Base-by-base conservation (phyloP, 495 filamentous ascomycete genomes). In the Talaromyces liani region DNA sequence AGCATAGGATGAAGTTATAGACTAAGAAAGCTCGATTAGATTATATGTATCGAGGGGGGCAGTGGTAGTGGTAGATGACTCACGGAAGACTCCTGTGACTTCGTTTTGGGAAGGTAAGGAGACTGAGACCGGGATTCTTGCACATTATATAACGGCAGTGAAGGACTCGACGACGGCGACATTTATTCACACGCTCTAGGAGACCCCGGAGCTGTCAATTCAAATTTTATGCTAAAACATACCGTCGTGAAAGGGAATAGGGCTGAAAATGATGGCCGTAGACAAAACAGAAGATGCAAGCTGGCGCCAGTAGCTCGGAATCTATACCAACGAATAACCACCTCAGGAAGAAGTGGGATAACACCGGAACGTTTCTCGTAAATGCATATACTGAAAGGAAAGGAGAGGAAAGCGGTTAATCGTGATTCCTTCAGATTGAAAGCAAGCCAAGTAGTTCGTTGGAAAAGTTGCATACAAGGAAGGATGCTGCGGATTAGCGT, bases 1-100 rank as follows among this genome's bases (percentile, higher is more conserved):
- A 51, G 87, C 83, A 66, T 84, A 87, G 47, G 75, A 77, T 29
- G 87, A 84, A 59, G 86, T 88, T 64, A 82, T 78, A 39, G 82
- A 80, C 83, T 88, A 58, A 7, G 58, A 47, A 36, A 9, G 20
- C 20, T 29, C 47, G 25, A 49, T 29, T 34, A 49, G 36, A 27
- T 8, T 20, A 18, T 16, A 8, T 49, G n/a, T 1, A 49, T 22
- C 27, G 6, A 24, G 10, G 18, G 31, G 6, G n/a, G 9, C 10
- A 41, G 36, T 41, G 14, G 36, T 7, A 59, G 18, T 41, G 14
- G 36, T 7, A 59, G 18, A 62, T 22, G 16, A 53, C 60, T 53
- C n/a, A 62, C 60, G 10, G 60, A 62, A 33, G 60, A 53, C 8
- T 31, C 39, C 27, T 34, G 60, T 22, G 41, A 33, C 45, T 49